A percentile compares a stretch with the other conserved stretches of the same genome.
phyloP scores from a whole-genome alignment of 352 stramenopile species.

The Saprolegnia diclina region DNA sequence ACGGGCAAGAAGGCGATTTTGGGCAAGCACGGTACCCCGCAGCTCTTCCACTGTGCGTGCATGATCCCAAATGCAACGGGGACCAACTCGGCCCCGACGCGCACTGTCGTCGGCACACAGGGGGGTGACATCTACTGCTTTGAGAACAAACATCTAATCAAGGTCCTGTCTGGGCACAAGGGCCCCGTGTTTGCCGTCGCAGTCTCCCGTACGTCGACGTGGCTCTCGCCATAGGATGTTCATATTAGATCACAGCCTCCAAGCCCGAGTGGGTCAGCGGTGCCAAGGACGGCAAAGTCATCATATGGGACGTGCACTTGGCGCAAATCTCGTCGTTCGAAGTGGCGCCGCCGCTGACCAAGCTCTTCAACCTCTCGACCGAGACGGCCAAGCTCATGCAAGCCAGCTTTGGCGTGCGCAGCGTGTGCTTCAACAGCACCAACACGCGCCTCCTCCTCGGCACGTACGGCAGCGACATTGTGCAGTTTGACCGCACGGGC shows the following conservation, averaged over 20 bases:
- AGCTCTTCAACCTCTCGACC: conserved; percentile 14
- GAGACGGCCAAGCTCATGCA: background rate
- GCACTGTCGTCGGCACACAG: conserved; percentile 30
- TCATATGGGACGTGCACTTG: conserved; percentile 75
- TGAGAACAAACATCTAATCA: conserved; percentile 44
- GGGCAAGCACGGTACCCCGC: conserved; percentile 7
- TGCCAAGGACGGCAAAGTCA: conserved; percentile 81
- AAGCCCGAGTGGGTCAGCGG: conserved; percentile 69
- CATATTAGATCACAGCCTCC: background rate
- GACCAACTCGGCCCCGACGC: background rate
- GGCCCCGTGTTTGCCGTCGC: conserved; percentile 45
- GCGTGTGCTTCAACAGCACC: conserved; percentile 19
- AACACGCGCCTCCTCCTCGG: conserved; percentile 59
- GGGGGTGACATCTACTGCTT: conserved; percentile 80
- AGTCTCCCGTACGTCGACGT: conserved; percentile 25
- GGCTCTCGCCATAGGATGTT: background rate
- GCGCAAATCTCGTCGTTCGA: conserved; percentile 38
- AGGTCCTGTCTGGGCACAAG: conserved; percentile 49
- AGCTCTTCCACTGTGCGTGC: background rate
- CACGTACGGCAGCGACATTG: conserved; percentile 78
- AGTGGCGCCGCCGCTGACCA: background rate
- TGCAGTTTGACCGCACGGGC: conserved; percentile 64
- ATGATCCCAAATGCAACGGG: background rate
- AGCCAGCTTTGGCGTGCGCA: conserved; percentile 3
- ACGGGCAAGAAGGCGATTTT: conserved; percentile 28